These are phyloP conservation scores for Neoboletus subvelutipes DNA, from an alignment of 768 basidiomycete genomes.

Conservation along the genomic window DNA sequence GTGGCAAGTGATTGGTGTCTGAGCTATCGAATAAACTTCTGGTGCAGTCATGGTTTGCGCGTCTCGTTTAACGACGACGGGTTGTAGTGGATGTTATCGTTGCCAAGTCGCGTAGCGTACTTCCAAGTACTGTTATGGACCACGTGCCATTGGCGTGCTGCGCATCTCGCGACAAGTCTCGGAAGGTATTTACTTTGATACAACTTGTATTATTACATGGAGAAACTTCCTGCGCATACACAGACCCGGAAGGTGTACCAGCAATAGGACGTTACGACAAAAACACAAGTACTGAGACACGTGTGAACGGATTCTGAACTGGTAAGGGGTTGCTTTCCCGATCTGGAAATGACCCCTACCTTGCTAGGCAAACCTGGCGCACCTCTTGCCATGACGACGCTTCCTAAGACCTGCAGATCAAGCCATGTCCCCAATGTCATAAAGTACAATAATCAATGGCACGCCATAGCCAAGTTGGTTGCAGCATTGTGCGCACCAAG, in stretches of 20 bases:
- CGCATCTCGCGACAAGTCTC: background rate
- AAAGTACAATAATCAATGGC: too few relatives aligned
- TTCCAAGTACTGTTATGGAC: background rate
- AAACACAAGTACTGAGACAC: background rate
- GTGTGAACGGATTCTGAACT: background rate
- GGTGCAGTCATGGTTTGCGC: constrained; percentile 57
- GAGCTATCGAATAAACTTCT: constrained; percentile 75
- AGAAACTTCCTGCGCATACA: background rate
- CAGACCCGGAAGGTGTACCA: background rate
- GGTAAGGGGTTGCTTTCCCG: too few relatives aligned
- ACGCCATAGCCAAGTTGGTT: too few relatives aligned
- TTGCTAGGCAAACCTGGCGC: too few relatives aligned
- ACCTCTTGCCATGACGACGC: too few relatives aligned
- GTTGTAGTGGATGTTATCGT: background rate
- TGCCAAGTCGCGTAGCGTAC: background rate
- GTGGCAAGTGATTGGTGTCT: constrained; percentile 84
- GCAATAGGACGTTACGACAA: background rate
- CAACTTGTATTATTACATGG: background rate
- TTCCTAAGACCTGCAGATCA: too few relatives aligned
- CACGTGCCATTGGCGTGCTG: constrained; percentile 15
- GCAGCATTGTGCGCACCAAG: too few relatives aligned
- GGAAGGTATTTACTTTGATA: background rate
- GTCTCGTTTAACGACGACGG: background rate
- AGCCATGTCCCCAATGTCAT: too few relatives aligned
- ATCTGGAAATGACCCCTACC: too few relatives aligned